phyloP scores from a whole-genome alignment of 768 basidiomycete species.

The Russula foetens region DNA sequence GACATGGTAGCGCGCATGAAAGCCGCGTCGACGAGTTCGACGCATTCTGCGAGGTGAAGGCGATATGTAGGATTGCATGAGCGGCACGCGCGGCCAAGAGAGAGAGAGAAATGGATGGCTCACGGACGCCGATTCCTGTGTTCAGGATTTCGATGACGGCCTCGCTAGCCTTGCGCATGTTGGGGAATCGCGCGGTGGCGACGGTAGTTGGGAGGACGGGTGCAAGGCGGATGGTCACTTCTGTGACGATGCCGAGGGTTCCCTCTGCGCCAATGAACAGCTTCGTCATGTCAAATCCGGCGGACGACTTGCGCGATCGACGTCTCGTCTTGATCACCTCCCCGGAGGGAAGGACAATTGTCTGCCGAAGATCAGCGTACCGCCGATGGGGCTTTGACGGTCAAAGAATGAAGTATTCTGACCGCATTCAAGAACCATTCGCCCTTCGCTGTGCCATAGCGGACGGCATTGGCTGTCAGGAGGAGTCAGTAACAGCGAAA shows the following conservation, averaged over 20 bases:
- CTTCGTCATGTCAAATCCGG: constrained; percentile 81
- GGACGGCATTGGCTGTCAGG: constrained; percentile 59
- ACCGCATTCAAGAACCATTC: constrained; percentile 90
- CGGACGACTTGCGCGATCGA: constrained; percentile 74
- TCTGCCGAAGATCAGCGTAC: constrained; percentile 37
- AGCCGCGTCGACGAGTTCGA: constrained; percentile 70
- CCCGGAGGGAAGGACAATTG: constrained; percentile 82
- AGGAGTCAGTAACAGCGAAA: neutral
- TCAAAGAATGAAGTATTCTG: constrained; percentile 21
- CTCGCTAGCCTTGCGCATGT: constrained; percentile 64
- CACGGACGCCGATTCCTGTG: constrained; percentile 69
- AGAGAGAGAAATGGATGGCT: constrained; percentile 20
- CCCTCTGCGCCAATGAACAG: constrained; percentile 80
- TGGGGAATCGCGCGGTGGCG: constrained; percentile 74
- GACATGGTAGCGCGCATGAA: constrained; percentile 59
- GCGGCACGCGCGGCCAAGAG: too few species aligned
- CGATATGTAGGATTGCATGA: too few species aligned
- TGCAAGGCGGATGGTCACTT: constrained; percentile 77
- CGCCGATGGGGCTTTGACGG: too few species aligned
- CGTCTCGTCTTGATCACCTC: constrained; percentile 85
- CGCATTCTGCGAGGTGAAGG: constrained; percentile 48
- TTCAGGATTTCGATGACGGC: constrained; percentile 69
- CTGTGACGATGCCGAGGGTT: constrained; percentile 83
- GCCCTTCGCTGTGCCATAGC: constrained; percentile 82
- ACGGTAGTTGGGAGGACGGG: constrained; percentile 78